Evolutionary conservation across 768 basidiomycete species (phyloP).

Genomic region (Rhizopogon salebrosus): DNA sequence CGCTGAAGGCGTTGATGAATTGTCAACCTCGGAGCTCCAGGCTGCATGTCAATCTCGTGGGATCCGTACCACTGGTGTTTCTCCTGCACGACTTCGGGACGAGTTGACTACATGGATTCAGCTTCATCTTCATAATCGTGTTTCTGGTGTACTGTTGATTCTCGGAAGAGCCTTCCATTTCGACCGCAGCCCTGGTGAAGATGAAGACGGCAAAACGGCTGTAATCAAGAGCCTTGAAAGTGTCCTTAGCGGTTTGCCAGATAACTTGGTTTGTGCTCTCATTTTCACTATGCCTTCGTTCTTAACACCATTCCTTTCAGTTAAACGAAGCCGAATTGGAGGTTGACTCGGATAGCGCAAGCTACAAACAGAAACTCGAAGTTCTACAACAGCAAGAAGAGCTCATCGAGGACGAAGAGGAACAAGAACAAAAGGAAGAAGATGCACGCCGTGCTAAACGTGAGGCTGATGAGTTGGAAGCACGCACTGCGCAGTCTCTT

Average conservation of each 20-base stretch:
- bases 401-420: slow-evolving; percentile 98
- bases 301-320: slow-evolving; percentile 34
- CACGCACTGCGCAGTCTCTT: slow-evolving; percentile 73
- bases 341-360: slow-evolving; percentile 89
- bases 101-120: slow-evolving; percentile 92
- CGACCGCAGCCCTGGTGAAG: slow-evolving; percentile 66
- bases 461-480: slow-evolving; percentile 76
- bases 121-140: slow-evolving; percentile 82
- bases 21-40: slow-evolving; percentile 89
- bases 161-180: slow-evolving; percentile 95
- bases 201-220: slow-evolving; percentile 78
- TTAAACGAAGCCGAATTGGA: slow-evolving; percentile 96
- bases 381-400: slow-evolving; percentile 98
- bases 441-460: slow-evolving; percentile 82
- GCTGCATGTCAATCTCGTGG: slow-evolving; percentile 92
- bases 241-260: slow-evolving; percentile 88
- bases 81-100: slow-evolving; percentile 82
- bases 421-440: slow-evolving; percentile 95
- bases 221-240: slow-evolving; percentile 81
- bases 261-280: slow-evolving; percentile 64
- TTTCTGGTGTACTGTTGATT: slow-evolving; percentile 90
- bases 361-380: slow-evolving; percentile 97
- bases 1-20: slow-evolving; percentile 81
- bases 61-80: slow-evolving; percentile 82
- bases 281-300: not conserved